A percentile compares a stretch with the other conserved stretches of the same genome.
Evolutionary conservation across 1,284 basidiomycete genomes (phyloP).

Genomic region (Microbotryum silenes-acaulis): DNA sequence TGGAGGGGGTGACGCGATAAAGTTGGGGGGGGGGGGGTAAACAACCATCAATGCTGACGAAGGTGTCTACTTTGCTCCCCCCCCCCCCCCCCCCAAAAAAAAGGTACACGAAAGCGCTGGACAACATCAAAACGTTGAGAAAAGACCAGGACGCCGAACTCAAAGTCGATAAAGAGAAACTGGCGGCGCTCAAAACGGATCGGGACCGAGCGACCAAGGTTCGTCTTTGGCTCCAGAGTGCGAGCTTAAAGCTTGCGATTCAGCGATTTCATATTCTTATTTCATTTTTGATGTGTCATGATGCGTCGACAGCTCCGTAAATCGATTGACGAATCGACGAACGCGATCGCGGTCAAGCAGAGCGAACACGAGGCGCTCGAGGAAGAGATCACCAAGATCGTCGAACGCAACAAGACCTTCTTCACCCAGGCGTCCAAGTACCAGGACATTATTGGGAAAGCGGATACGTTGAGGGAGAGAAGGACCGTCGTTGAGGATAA

Average conservation of each 20-base stretch:
- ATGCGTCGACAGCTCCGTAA: conserved; percentile 50
- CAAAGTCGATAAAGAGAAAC: conserved; percentile 84
- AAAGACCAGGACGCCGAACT: conserved; percentile 86
- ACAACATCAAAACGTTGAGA: conserved; percentile 77
- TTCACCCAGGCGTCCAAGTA: conserved; percentile 71
- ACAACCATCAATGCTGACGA: too few species aligned
- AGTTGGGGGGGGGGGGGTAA: too few species aligned
- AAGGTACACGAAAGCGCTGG: conserved; percentile 93
- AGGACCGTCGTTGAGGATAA: conserved; percentile 59
- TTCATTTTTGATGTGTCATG: too few species aligned
- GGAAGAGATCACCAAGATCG: conserved; percentile 57
- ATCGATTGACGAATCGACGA: conserved; percentile 59
- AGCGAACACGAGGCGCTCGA: conserved; percentile 65
- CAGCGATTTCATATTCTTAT: too few species aligned
- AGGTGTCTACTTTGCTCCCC: neutral
- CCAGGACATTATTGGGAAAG: conserved; percentile 67
- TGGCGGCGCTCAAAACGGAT: conserved; percentile 71
- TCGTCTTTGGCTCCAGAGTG: neutral
- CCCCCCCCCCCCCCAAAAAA: too few species aligned
- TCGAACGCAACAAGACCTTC: conserved; percentile 68
- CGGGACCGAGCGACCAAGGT: conserved; percentile 73
- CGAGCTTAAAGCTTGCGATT: too few species aligned
- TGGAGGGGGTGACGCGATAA: conserved; percentile 7
- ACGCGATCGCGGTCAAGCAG: conserved; percentile 61
- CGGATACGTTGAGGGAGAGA: conserved; percentile 59